phyloP scores from a whole-genome alignment of 78 protist genomes.

The Dictyostelium firmibasis region DNA sequence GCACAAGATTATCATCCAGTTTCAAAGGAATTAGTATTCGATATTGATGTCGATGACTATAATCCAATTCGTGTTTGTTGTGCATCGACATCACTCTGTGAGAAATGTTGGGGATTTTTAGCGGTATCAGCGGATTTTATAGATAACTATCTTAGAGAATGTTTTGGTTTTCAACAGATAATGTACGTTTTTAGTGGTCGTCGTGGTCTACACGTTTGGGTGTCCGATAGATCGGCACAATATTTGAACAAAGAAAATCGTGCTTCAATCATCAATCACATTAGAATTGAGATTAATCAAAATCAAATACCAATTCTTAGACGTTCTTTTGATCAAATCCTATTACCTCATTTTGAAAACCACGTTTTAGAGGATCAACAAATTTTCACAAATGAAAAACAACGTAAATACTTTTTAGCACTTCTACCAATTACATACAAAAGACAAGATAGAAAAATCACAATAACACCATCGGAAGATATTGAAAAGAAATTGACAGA shows the following conservation, averaged over 20 bases:
- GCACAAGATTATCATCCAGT: conserved; percentile 32
- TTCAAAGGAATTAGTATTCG: conserved; percentile 95
- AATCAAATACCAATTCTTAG: not conserved
- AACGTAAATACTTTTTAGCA: not conserved
- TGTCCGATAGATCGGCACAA: conserved; percentile 94
- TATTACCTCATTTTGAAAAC: conserved; percentile 67
- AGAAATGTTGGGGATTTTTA: conserved; percentile 96
- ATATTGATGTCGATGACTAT: conserved; percentile 99
- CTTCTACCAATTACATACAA: not conserved
- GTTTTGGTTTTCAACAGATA: conserved; percentile 92
- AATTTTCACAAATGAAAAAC: conserved; percentile 28
- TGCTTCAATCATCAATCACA: conserved; percentile 85
- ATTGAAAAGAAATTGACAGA: not conserved
- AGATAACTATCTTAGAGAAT: conserved; percentile 69
- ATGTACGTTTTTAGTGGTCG: conserved; percentile 99
- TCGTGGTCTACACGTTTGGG: conserved; percentile 99
- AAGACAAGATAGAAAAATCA: not conserved
- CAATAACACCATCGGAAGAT: not conserved
- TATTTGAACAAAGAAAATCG: conserved; percentile 84
- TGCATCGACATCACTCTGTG: conserved; percentile 78
- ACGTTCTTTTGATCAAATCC: not conserved
- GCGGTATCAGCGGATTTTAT: conserved; percentile 85
- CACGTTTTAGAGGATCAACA: conserved; percentile 46
- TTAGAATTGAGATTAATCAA: not conserved
- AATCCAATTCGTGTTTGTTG: conserved; percentile 93